Percentiles rank a stretch among this genome's conserved stretches.
These are phyloP conservation scores for Backusella luteola DNA, from an alignment of 192 early-diverging fungal genomes.

Conservation along the genomic window DNA sequence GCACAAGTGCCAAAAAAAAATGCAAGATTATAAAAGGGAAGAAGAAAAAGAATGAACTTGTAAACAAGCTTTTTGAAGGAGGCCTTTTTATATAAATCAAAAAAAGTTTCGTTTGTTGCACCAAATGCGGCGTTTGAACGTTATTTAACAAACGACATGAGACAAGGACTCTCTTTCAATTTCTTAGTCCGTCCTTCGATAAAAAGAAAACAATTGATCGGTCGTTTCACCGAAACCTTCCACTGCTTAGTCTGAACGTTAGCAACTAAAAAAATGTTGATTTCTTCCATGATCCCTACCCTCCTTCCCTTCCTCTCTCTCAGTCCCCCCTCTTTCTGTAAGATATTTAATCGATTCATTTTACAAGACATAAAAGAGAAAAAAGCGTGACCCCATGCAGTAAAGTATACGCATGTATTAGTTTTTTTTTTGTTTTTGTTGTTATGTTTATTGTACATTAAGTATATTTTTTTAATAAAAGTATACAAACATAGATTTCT, in stretches of 20 bases:
- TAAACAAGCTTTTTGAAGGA: neutral
- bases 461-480: neutral
- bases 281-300: neutral
- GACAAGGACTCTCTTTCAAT: neutral
- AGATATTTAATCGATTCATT: neutral
- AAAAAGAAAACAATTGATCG: slow-evolving; percentile 2
- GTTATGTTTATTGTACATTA: neutral
- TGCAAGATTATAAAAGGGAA: neutral
- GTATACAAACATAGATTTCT: neutral
- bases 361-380: neutral
- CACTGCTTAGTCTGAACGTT: neutral
- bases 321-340: neutral
- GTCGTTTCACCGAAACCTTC: slow-evolving; percentile 3
- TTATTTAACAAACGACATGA: slow-evolving; percentile 13
- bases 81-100: slow-evolving; percentile 4
- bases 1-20: slow-evolving; percentile 6
- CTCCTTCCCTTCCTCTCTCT: neutral
- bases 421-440: neutral
- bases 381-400: neutral
- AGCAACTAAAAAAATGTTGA: neutral
- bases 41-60: neutral
- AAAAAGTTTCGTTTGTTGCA: slow-evolving; percentile 6
- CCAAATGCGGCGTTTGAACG: slow-evolving; percentile 6
- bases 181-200: neutral
- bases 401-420: neutral